A percentile compares a stretch with the other conserved stretches of the same genome.
Conservation (phyloP, 352 stramenopile species). For the Elongisporangium undulatum region DNA sequence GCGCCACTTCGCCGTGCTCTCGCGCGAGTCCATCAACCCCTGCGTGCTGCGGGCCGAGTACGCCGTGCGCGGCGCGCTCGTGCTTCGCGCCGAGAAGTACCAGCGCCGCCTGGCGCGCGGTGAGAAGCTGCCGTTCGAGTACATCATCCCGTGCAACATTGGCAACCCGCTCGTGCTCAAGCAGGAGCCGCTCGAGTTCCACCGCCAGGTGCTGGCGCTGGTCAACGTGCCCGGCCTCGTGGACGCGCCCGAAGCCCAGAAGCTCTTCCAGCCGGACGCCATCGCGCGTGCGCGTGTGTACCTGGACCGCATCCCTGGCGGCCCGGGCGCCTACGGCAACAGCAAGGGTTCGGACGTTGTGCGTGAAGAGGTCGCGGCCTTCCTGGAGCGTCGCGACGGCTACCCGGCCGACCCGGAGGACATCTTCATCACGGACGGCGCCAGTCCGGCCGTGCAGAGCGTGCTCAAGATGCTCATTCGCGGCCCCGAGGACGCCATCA, state of each 20-base stretch:
- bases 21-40: conserved; percentile 71
- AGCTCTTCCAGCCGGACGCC: conserved; percentile 83
- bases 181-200: conserved; percentile 93
- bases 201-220: conserved; percentile 90
- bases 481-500: conserved; percentile 81
- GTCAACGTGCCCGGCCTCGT: conserved; percentile 87
- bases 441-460: conserved; percentile 93
- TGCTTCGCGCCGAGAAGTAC: conserved; percentile 78
- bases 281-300: conserved; percentile 88
- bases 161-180: conserved; percentile 96
- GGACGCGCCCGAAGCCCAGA: conserved; percentile 67
- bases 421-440: conserved; percentile 98
- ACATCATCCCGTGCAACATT: conserved; percentile 98
- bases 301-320: conserved; percentile 80
- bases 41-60: conserved; percentile 82
- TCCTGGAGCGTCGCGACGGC: conserved; percentile 86
- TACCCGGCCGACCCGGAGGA: conserved; percentile 90
- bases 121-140: conserved; percentile 83
- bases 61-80: conserved; percentile 84
- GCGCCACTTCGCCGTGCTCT: conserved; percentile 69
- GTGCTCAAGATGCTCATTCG: conserved; percentile 91
- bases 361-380: conserved; percentile 88
- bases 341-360: conserved; percentile 87
- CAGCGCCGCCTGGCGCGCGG: conserved; percentile 56
- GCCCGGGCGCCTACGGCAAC: conserved; percentile 91